These are phyloP conservation scores for Gelatoporia subvermispora DNA, from an alignment of 768 basidiomycete species.

Conservation along the genomic window DNA sequence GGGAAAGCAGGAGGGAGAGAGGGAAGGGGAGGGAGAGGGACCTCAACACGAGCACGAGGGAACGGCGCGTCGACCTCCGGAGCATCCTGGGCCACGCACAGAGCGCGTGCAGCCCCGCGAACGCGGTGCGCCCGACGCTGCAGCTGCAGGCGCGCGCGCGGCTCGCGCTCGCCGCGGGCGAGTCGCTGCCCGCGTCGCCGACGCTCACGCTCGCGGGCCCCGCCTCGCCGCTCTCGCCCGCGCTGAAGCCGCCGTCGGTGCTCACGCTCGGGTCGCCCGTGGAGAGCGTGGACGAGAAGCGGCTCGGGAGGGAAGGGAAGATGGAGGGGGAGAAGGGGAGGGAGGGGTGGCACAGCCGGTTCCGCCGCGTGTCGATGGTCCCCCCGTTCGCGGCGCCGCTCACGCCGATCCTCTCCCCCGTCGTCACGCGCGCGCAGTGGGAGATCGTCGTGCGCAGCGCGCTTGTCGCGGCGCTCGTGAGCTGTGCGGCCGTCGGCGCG, in stretches of 20 bases:
- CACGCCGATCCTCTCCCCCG: conserved; percentile 63
- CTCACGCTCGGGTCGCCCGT: background rate
- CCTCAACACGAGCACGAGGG: background rate
- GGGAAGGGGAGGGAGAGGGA: background rate
- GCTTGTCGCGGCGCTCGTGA: conserved; percentile 38
- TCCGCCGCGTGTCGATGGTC: conserved; percentile 46
- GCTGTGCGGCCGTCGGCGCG: conserved; percentile 24
- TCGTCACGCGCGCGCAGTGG: conserved; percentile 79
- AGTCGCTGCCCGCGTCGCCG: background rate
- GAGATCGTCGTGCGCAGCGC: conserved; percentile 70
- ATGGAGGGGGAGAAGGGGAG: background rate
- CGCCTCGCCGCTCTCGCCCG: background rate
- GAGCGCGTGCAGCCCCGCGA: conserved; percentile 21
- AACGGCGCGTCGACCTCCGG: conserved; percentile 5
- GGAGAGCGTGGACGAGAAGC: conserved; percentile 1
- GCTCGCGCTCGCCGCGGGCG: conserved; percentile 2
- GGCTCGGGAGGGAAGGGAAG: background rate
- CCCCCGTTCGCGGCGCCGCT: conserved; percentile 70
- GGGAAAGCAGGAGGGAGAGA: background rate
- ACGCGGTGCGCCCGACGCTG: conserved; percentile 15
- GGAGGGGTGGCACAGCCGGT: conserved; percentile 28
- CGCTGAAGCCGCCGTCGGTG: background rate
- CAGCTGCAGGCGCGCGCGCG: conserved; percentile 1
- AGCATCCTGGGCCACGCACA: conserved; percentile 14
- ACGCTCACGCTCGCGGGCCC: background rate